Conservation (phyloP, 179 eudicot species). For the Corrigiola litoralis region DNA sequence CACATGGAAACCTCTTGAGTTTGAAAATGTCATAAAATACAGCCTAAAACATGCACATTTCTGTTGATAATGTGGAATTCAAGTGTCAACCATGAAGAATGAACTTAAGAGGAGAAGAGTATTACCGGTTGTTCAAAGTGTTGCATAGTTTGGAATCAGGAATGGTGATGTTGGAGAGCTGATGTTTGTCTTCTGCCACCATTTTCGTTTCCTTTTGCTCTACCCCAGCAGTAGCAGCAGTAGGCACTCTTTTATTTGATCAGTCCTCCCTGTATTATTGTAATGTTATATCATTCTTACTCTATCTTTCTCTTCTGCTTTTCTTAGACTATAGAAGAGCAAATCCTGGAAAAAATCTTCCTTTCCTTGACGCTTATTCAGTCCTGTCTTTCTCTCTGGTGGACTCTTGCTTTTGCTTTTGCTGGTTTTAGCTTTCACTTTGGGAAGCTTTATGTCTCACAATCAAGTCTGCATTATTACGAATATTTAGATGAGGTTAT, state of each 20-base stretch:
- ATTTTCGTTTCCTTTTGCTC: neutral
- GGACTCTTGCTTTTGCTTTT: conserved; percentile 16
- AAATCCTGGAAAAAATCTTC: conserved; percentile 6
- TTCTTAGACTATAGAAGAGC: neutral
- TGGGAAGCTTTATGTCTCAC: conserved; percentile 19
- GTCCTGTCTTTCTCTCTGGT: conserved; percentile 13
- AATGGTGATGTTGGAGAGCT: neutral
- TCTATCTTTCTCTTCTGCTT: neutral
- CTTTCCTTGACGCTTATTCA: neutral
- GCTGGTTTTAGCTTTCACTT: conserved; percentile 21
- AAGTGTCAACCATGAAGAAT: too few relatives aligned
- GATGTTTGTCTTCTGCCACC: conserved; percentile 16
- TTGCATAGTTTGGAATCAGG: conserved; percentile 20
- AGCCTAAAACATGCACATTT: too few relatives aligned
- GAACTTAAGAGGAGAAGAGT: neutral
- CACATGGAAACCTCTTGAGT: too few relatives aligned
- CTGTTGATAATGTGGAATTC: too few relatives aligned
- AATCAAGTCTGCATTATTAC: conserved; percentile 5
- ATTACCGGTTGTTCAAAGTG: conserved; percentile 29
- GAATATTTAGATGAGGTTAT: too few relatives aligned
- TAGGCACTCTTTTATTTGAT: neutral
- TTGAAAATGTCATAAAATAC: too few relatives aligned
- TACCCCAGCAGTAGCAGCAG: too few relatives aligned
- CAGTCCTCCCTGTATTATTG: too few relatives aligned
- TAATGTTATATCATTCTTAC: neutral